Conservation (phyloP, 2,329 filamentous ascomycete species). For the Chaetomium olivaceum region DNA sequence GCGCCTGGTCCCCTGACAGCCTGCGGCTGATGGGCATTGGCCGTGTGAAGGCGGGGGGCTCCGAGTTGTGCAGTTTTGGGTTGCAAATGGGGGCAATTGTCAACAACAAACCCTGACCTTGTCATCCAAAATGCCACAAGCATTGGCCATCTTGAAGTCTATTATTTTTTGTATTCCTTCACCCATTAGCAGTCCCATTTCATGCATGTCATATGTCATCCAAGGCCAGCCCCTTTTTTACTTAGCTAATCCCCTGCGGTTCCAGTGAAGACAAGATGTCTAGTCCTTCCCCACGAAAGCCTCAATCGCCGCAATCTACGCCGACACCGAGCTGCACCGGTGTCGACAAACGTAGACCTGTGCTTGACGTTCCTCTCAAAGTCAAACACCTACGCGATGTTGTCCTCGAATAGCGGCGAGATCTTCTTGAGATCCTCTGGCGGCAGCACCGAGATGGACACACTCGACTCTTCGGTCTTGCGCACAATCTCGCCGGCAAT, state of each 20-base stretch:
- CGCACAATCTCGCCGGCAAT: constrained; percentile 74
- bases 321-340: constrained; percentile 52
- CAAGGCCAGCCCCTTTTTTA: neutral
- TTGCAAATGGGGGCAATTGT: neutral
- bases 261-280: neutral
- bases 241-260: neutral
- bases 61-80: neutral
- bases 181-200: neutral
- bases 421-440: constrained; percentile 67
- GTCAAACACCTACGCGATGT: constrained; percentile 71
- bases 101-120: neutral
- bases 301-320: constrained; percentile 27
- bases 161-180: neutral
- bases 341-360: constrained; percentile 74
- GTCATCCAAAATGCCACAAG: neutral
- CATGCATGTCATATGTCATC: neutral
- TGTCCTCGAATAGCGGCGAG: constrained; percentile 68
- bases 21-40: neutral
- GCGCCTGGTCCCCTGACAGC: neutral
- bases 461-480: constrained; percentile 65
- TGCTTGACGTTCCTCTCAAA: constrained; percentile 83
- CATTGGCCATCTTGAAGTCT: neutral
- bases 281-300: constrained; percentile 21
- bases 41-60: neutral
- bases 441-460: constrained; percentile 70